These are phyloP conservation scores for Ogataea haglerorum DNA, from an alignment of 805 yeast genomes.

Conservation along the genomic window DNA sequence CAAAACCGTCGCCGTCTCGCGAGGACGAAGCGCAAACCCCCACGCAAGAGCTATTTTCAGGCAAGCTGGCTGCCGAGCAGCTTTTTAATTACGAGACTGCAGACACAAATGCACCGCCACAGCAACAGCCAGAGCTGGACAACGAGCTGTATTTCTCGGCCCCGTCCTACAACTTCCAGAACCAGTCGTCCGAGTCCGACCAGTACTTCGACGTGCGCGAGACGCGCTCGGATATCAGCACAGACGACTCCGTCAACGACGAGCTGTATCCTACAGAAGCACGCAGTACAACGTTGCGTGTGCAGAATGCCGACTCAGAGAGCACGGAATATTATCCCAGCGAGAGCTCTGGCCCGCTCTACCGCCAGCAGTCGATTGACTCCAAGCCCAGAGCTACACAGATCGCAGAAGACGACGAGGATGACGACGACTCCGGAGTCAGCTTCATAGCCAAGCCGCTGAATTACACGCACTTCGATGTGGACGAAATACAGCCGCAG, in stretches of 20 bases:
- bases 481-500: conserved; percentile 12
- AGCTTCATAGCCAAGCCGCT: conserved; percentile 37
- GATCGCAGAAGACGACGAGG: conserved; percentile 11
- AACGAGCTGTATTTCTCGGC: conserved; percentile 1
- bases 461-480: conserved; percentile 27
- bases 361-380: conserved; percentile 13
- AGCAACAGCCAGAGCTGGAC: neutral
- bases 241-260: conserved; percentile 5
- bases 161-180: conserved; percentile 1
- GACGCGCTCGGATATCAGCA: conserved; percentile 9
- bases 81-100: conserved; percentile 1
- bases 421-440: conserved; percentile 26
- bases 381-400: conserved; percentile 3
- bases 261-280: conserved; percentile 15
- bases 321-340: neutral
- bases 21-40: conserved; percentile 1
- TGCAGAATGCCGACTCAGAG: conserved; percentile 1
- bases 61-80: neutral
- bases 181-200: conserved; percentile 6
- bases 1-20: neutral
- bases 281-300: conserved; percentile 1
- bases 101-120: neutral
- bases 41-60: conserved; percentile 4
- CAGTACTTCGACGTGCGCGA: conserved; percentile 17
- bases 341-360: conserved; percentile 11